These are phyloP conservation scores for Elsinoe fawcettii DNA, from an alignment of 2,329 filamentous ascomycete genomes.

Conservation along the genomic window DNA sequence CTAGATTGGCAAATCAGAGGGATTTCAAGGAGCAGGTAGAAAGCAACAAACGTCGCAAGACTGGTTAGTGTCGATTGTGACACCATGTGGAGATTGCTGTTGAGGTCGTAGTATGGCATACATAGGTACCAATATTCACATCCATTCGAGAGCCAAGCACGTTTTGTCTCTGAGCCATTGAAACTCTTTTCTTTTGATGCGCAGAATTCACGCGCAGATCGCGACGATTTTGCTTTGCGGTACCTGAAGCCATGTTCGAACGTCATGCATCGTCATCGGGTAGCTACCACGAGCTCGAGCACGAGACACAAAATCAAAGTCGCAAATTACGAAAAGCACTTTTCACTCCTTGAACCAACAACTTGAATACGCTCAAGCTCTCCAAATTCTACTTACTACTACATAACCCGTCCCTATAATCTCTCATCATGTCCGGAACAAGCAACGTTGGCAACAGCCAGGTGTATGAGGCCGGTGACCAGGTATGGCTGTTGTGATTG, in stretches of 20 bases:
- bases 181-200: not conserved
- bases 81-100: too few relatives aligned
- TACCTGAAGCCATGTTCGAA: not conserved
- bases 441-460: slow-evolving; percentile 59
- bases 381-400: too few relatives aligned
- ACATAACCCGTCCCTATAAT: too few relatives aligned
- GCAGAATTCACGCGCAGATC: not conserved
- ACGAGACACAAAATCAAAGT: slow-evolving; percentile 7
- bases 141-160: not conserved
- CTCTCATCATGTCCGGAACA: slow-evolving; percentile 41
- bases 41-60: not conserved
- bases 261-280: slow-evolving; percentile 4
- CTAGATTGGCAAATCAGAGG: not conserved
- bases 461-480: slow-evolving; percentile 71
- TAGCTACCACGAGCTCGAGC: not conserved
- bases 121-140: not conserved
- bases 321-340: not conserved
- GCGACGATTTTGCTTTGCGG: slow-evolving; percentile 1
- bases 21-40: too few relatives aligned
- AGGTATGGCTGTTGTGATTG: slow-evolving; percentile 34
- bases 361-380: not conserved
- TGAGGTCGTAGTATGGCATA: too few relatives aligned
- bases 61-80: too few relatives aligned
- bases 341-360: not conserved
- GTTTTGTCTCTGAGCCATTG: not conserved